Conservation (phyloP, 2,329 filamentous ascomycete genomes). For the Diaporthe caulivora region DNA sequence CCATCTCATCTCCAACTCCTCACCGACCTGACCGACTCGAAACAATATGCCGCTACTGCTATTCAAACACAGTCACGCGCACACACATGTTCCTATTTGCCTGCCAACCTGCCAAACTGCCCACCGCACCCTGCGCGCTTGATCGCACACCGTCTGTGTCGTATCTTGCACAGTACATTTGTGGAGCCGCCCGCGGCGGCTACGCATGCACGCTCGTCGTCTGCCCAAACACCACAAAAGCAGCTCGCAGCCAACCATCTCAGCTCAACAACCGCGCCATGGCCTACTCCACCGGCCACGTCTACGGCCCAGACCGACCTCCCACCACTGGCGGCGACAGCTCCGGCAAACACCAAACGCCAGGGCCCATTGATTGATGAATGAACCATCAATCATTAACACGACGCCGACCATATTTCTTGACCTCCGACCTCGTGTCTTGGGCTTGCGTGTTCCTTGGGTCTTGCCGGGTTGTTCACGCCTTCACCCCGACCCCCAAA, state of each 20-base stretch:
- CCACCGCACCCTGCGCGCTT: constrained; percentile 6
- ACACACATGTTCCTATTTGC: not conserved
- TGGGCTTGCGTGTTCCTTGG: not conserved
- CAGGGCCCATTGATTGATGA: not conserved
- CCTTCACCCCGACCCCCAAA: constrained; percentile 24
- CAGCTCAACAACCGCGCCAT: not conserved
- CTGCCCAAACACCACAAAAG: constrained; percentile 22
- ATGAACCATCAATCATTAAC: constrained; percentile 19
- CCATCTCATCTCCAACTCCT: too few species aligned
- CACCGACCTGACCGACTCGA: not conserved
- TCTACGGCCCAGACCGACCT: constrained; percentile 22
- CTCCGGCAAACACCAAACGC: not conserved
- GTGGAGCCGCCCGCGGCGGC: constrained; percentile 19
- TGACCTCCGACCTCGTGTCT: constrained; percentile 21
- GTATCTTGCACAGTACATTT: not conserved
- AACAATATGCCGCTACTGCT: not conserved
- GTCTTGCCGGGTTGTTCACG: constrained; percentile 6
- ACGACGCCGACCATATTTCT: constrained; percentile 23
- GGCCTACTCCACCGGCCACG: constrained; percentile 25
- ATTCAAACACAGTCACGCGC: constrained; percentile 10
- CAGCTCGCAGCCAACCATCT: constrained; percentile 29
- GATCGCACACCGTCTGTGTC: constrained; percentile 24
- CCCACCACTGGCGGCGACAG: constrained; percentile 9
- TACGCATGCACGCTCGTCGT: constrained; percentile 13
- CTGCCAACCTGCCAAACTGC: too few species aligned